These are phyloP conservation scores for Aspergillus caelatus DNA, from an alignment of 2,329 filamentous ascomycete species.

Conservation along the genomic window DNA sequence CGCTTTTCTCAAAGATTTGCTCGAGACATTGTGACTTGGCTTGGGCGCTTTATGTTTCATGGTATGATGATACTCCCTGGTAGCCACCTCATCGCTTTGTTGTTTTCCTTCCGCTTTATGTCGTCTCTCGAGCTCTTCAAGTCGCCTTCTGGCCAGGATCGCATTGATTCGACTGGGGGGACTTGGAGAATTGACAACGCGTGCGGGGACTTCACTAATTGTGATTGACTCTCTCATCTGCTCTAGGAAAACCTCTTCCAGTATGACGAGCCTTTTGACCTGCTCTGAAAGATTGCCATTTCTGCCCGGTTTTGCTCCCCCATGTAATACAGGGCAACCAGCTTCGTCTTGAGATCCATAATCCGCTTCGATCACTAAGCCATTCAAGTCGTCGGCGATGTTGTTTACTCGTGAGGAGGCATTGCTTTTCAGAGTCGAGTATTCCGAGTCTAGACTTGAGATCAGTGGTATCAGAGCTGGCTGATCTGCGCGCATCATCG, in stretches of 20 bases:
- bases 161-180: slow-evolving; percentile 3
- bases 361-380: slow-evolving; percentile 9
- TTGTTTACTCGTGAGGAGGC: too few species aligned
- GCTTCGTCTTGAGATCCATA: neutral
- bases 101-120: slow-evolving; percentile 15
- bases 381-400: slow-evolving; percentile 10
- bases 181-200: neutral
- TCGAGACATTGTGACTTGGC: slow-evolving; percentile 17
- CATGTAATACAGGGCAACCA: neutral
- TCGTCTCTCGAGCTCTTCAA: slow-evolving; percentile 19
- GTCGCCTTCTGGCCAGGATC: slow-evolving; percentile 9
- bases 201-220: neutral
- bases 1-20: slow-evolving; percentile 20
- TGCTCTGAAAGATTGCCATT: neutral
- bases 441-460: neutral
- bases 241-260: slow-evolving; percentile 8
- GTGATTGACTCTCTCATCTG: neutral
- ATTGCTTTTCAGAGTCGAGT: neutral
- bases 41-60: slow-evolving; percentile 35
- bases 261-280: slow-evolving; percentile 4
- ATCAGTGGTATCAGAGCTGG: slow-evolving; percentile 23
- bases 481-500: slow-evolving; percentile 18
- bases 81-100: slow-evolving; percentile 22
- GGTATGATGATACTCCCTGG: slow-evolving; percentile 29
- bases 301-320: neutral